Conservation (phyloP, 805 yeast species). For the Helenozyma rhizophorensis region DNA sequence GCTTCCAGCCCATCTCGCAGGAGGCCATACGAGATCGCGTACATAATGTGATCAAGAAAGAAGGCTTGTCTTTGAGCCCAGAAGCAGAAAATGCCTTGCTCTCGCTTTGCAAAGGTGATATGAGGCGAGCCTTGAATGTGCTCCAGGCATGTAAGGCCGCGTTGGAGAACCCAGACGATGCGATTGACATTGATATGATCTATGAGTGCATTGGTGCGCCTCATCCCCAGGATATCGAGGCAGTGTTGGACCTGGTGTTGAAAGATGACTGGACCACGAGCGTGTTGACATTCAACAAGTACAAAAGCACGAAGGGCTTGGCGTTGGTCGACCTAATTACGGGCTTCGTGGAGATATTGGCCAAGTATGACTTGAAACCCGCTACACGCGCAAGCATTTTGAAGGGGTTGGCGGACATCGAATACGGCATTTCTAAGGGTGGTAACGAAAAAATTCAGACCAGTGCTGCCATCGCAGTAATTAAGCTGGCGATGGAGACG, state of each 20-base stretch:
- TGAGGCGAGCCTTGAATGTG: slow-evolving; percentile 92
- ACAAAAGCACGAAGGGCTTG: slow-evolving; percentile 72
- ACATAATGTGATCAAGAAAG: slow-evolving; percentile 63
- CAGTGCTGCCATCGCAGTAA: slow-evolving; percentile 84
- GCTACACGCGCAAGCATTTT: slow-evolving; percentile 60
- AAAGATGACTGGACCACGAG: slow-evolving; percentile 88
- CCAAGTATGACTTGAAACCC: slow-evolving; percentile 60
- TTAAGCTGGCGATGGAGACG: slow-evolving; percentile 60
- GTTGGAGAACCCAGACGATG: slow-evolving; percentile 34
- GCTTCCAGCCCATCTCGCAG: slow-evolving; percentile 77
- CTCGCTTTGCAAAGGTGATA: slow-evolving; percentile 83
- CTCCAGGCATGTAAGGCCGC: slow-evolving; percentile 92
- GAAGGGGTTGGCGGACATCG: slow-evolving; percentile 77
- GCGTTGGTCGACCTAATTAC: slow-evolving; percentile 83
- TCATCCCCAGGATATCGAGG: slow-evolving; percentile 77
- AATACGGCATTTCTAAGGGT: slow-evolving; percentile 87
- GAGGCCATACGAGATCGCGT: slow-evolving; percentile 68
- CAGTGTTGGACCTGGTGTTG: slow-evolving; percentile 70
- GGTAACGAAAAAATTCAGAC: slow-evolving; percentile 88
- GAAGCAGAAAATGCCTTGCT: slow-evolving; percentile 67
- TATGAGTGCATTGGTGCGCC: slow-evolving; percentile 97
- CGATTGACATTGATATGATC: slow-evolving; percentile 67
- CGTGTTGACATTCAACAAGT: slow-evolving; percentile 56
- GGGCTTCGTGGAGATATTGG: slow-evolving; percentile 70
- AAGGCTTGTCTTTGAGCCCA: slow-evolving; percentile 51